phyloP scores from a whole-genome alignment of 495 filamentous ascomycete species.

The Articulospora tetracladia region DNA sequence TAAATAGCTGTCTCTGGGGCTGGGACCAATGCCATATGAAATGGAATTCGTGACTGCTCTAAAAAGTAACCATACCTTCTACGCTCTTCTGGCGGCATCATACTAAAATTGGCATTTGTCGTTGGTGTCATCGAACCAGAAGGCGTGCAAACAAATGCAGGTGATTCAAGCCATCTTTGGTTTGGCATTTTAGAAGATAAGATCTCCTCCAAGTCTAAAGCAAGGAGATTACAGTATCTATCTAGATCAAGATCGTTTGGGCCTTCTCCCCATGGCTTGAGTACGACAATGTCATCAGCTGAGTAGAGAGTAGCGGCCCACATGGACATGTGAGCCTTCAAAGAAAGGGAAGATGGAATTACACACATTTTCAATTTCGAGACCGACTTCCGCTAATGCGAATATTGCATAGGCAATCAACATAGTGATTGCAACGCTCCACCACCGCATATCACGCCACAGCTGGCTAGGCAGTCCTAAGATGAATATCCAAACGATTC shows the following conservation, averaged over 20 bases:
- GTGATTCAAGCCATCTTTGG: neutral
- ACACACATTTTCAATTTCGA: conserved; percentile 28
- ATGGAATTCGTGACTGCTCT: no score
- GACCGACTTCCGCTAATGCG: conserved; percentile 25
- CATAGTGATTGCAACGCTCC: conserved; percentile 25
- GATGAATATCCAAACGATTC: conserved; percentile 28
- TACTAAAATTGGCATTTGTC: neutral
- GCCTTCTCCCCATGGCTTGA: conserved; percentile 26
- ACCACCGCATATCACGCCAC: conserved; percentile 25
- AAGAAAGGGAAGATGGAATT: neutral
- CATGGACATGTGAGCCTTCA: neutral
- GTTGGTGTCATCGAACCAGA: neutral
- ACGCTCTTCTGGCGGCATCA: no score
- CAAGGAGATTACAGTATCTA: conserved; percentile 23
- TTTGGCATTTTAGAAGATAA: neutral
- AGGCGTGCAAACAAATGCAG: neutral
- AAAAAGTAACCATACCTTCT: no score
- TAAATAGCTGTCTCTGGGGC: no score
- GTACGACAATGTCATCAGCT: neutral
- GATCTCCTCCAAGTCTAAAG: conserved; percentile 26
- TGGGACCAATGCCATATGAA: no score
- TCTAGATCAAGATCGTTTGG: conserved; percentile 29
- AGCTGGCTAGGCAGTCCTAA: conserved; percentile 26
- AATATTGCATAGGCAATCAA: conserved; percentile 28
- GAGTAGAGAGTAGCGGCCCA: conserved; percentile 5